A percentile compares a stretch with the other conserved stretches of the same genome.
Evolutionary conservation across 495 filamentous ascomycete genomes (phyloP).

Genomic region (Xylaria sp.): DNA sequence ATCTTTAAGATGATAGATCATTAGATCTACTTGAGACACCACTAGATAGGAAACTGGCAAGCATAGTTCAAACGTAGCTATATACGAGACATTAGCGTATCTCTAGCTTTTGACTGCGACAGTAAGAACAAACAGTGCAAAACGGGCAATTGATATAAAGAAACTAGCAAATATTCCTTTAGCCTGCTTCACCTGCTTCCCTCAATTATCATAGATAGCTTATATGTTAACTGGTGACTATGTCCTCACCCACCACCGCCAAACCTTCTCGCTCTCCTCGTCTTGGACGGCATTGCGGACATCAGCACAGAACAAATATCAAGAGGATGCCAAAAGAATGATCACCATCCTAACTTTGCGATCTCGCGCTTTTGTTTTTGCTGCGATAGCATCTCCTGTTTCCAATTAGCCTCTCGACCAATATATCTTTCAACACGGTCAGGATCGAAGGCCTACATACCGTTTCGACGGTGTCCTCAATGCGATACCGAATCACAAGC

Average conservation of each 20-base stretch:
- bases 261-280: not conserved
- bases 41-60: not conserved
- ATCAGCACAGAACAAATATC: too few species aligned
- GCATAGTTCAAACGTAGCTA: not conserved
- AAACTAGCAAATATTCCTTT: not conserved
- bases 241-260: not conserved
- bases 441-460: constrained; percentile 32
- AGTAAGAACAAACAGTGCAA: not conserved
- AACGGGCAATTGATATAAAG: not conserved
- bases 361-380: constrained; percentile 34
- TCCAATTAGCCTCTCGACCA: constrained; percentile 2
- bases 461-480: constrained; percentile 53
- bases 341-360: constrained; percentile 29
- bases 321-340: not conserved
- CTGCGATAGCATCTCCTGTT: constrained; percentile 38
- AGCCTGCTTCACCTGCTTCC: not conserved
- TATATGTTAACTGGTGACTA: too few species aligned
- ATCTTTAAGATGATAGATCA: not conserved
- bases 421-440: not conserved
- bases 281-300: too few species aligned
- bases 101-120: not conserved
- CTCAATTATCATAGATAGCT: not conserved
- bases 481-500: constrained; percentile 49
- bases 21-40: not conserved
- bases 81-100: not conserved